A percentile compares a stretch with the other conserved stretches of the same genome.
These are phyloP conservation scores for Diaporthe ilicicola DNA, from an alignment of 2,329 filamentous ascomycete genomes.

Conservation along the genomic window DNA sequence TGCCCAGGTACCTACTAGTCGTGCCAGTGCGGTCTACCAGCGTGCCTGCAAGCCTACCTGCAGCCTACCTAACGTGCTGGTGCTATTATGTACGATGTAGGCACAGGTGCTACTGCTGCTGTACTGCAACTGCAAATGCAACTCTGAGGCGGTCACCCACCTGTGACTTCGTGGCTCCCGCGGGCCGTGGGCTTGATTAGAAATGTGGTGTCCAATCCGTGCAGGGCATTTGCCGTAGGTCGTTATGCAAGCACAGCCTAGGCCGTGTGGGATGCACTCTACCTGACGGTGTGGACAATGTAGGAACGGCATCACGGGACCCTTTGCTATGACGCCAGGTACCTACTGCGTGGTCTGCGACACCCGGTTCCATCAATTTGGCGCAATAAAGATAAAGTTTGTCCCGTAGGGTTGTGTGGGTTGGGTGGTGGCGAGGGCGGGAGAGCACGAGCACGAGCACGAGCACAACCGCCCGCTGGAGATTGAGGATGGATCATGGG, in stretches of 20 bases:
- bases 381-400: slow-evolving; percentile 18
- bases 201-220: not conserved
- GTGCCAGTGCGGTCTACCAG: too few relatives aligned
- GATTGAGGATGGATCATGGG: not conserved
- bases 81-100: not conserved
- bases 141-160: not conserved
- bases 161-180: not conserved
- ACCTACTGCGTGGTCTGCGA: not conserved
- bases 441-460: not conserved
- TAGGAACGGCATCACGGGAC: slow-evolving; percentile 27
- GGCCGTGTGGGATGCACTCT: slow-evolving; percentile 29
- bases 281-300: not conserved
- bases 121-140: not conserved
- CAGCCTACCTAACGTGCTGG: not conserved
- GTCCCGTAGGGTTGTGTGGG: not conserved
- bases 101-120: not conserved
- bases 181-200: not conserved
- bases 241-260: slow-evolving; percentile 5
- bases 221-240: not conserved
- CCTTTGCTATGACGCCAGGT: not conserved
- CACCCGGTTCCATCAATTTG: slow-evolving; percentile 24
- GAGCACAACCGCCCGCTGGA: not conserved
- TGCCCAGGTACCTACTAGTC: too few relatives aligned
- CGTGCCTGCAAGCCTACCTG: not conserved
- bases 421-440: not conserved